Evolutionary conservation across 768 basidiomycete species (phyloP), one percentile per base, ranked within the genome.

Genomic region (Candolleomyces aberdarensis): DNA sequence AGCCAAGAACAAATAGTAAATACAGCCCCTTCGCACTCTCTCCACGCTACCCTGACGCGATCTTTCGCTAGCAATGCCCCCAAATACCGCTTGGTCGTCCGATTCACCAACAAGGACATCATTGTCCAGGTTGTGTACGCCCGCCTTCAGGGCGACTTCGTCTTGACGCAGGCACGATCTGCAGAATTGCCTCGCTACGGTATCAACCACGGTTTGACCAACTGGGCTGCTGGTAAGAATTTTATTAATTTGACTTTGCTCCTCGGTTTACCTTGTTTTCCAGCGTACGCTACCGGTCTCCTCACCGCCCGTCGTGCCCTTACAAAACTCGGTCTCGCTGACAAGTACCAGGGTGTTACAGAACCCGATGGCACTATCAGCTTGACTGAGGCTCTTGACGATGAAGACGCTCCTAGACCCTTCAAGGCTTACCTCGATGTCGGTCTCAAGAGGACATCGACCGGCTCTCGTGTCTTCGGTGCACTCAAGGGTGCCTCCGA

Each of bases 341-440:
- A 98, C 78, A 98, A 97, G 81, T 99, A 98, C 73, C 86, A 96
- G 80, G 97, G 97, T 81, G 86, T 94, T 56, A 71, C 84, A 36
- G 94, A 98, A 76, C 91, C 97, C 19, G 90, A 96, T 71, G 97
- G 97, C 63, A 88, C 89, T 29, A 74, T 96, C 68, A 77, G 80
- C 56, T 64, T 94, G 70, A 96, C 89, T n/a, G 92, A 98, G 77
- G 76, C 85, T 55, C 82, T 95, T 60, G 94, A 93, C 57, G 92
- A 85, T 11, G 95, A 98, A 60, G 94, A 95, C 70, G 93, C 92
- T 53, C 96, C 96, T 51, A 86, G 96, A 60, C 97, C 97, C n/a
- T 99, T 99, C 88, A 99, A 98, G 79, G 87, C 85, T 71, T 99
- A 91, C 84, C 94, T 99, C 70, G 97, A 98, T 74, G 96, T 97